Conservation (phyloP, 495 filamentous ascomycete species). For the Penicillium desertorum region DNA sequence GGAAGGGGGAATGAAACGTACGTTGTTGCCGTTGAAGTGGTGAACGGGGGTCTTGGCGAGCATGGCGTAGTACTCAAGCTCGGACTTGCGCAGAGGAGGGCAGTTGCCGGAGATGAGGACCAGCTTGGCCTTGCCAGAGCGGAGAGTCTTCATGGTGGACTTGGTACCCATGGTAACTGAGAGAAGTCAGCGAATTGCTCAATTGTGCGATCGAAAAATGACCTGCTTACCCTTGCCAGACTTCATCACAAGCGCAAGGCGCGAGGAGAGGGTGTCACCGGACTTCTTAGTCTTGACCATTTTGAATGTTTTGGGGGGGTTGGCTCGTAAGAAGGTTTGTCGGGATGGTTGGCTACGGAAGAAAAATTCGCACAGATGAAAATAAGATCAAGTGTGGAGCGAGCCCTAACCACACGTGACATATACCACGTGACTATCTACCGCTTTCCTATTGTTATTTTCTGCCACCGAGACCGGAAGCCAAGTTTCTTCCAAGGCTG, state of each 20-base stretch:
- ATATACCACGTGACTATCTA: background rate
- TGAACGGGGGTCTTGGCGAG: constrained; percentile 91
- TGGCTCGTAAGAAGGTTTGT: constrained; percentile 9
- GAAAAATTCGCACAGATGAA: constrained; percentile 1
- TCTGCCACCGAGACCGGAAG: constrained; percentile 5
- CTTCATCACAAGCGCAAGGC: constrained; percentile 96
- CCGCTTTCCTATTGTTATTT: background rate
- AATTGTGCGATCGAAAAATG: constrained; percentile 1
- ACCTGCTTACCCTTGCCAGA: constrained; percentile 65
- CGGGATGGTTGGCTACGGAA: constrained; percentile 8
- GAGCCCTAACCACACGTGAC: constrained; percentile 10
- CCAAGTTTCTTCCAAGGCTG: constrained; percentile 2
- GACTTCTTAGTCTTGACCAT: constrained; percentile 88
- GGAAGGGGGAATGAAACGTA: constrained; percentile 52
- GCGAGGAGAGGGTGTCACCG: constrained; percentile 85
- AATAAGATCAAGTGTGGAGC: constrained; percentile 7
- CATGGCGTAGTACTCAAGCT: constrained; percentile 94
- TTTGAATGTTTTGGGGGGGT: constrained; percentile 20
- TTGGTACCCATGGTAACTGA: constrained; percentile 85
- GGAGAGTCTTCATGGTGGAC: constrained; percentile 92
- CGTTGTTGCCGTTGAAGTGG: constrained; percentile 98
- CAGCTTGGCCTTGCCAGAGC: constrained; percentile 64
- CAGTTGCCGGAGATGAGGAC: constrained; percentile 87
- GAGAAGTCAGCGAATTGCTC: constrained; percentile 11
- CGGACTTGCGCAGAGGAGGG: constrained; percentile 90